These are phyloP conservation scores for Plasmodium inui DNA, from an alignment of 169 alveolate species.

Conservation along the genomic window DNA sequence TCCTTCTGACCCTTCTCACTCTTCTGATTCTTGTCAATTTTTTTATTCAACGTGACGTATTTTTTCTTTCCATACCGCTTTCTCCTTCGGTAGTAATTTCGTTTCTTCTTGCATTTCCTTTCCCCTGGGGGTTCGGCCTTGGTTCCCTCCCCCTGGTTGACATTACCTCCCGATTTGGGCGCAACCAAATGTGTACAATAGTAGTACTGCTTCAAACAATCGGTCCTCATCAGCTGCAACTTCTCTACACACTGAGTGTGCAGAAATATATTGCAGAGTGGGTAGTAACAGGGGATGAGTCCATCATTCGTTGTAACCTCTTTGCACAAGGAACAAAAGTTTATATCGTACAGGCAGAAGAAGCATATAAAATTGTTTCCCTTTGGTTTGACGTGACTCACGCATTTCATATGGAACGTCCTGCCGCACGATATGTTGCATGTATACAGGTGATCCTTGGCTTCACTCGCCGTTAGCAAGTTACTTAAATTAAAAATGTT, in stretches of 20 bases:
- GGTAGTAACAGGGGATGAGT: conserved; percentile 70
- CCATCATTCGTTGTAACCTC: conserved; percentile 29
- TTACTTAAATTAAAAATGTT: conserved; percentile 40
- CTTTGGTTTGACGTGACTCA: conserved; percentile 14
- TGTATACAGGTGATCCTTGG: conserved; percentile 16
- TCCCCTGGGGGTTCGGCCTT: neutral
- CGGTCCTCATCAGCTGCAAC: neutral
- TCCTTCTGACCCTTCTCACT: neutral
- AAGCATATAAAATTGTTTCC: conserved; percentile 47
- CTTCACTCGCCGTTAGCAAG: conserved; percentile 2
- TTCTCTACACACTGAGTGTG: conserved; percentile 73
- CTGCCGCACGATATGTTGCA: conserved; percentile 58
- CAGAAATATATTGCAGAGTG: conserved; percentile 66
- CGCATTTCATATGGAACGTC: conserved; percentile 53
- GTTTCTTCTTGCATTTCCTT: neutral
- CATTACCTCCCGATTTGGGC: neutral
- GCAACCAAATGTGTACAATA: neutral
- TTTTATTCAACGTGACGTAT: neutral
- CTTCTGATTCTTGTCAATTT: neutral
- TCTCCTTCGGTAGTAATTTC: neutral
- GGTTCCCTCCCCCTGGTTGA: neutral
- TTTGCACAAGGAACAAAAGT: conserved; percentile 65
- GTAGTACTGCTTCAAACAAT: conserved; percentile 29
- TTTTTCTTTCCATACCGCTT: neutral
- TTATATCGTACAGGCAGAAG: conserved; percentile 36